Evolutionary conservation across 2,329 filamentous ascomycete species (phyloP), one percentile per base, ranked within the genome.

Genomic region (Trichophaea hybrida): DNA sequence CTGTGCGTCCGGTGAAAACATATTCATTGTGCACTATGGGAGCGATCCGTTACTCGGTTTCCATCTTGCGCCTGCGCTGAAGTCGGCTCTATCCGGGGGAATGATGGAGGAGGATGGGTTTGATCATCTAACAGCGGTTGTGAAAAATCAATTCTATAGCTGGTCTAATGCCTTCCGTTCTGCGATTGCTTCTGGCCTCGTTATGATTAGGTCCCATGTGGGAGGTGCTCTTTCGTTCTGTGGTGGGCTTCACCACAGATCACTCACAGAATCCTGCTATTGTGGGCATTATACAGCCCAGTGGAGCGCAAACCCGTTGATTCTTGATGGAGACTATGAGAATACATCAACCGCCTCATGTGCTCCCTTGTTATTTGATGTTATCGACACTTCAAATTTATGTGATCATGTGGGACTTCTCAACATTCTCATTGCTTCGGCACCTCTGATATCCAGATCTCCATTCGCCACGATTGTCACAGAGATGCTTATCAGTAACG

Each of bases 321-420:
- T 68, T 1, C 70, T 82, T 4, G 74, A 79, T 51, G 50, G 67
- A 1, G 61, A 60, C 1, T 71, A 73, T 2, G 61, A 61, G 1
- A 71, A 73, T 2, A 62, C 64, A 2, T 57, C 55, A 5, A 38
- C 55, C 43, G 24, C 31, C 37, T n/a, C 4, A 3, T n/a, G 51
- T 15, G 37, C 51, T n/a, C 75, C 77, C 0, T 69, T 64, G 4
- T 49, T 58, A 2, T 84, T 83, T 64, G 75, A 82, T 65, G 71
- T 78, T 3, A 78, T 84, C 57, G 79, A 84, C 62, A 80, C 78
- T 0, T 79, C 68, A 57, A 76, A 75, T 56, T 68, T 79, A 8
- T 67, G 71, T 1, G 75, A 78, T 59, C 71, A 74, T 54, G 17
- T 75, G 6, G 76, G 76, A 15, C 59, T 68, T 8, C 59, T 79